Conservation (phyloP, 2,329 filamentous ascomycete genomes). For the Ceratocystis lukuohia region DNA sequence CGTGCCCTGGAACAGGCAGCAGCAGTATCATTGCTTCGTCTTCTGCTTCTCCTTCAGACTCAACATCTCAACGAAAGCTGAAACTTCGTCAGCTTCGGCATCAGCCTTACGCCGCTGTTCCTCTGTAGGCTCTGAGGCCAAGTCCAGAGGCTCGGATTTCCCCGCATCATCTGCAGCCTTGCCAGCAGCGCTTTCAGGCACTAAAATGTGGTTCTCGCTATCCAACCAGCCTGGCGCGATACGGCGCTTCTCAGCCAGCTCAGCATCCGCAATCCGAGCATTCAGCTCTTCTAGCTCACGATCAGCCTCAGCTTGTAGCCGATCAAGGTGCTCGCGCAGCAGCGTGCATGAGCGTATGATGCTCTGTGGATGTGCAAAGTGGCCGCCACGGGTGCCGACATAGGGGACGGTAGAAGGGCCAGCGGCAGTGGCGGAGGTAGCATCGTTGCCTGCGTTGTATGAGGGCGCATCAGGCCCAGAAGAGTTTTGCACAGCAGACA, state of each 20-base stretch:
- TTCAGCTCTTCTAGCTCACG: conserved; percentile 57
- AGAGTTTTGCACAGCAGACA: conserved; percentile 25
- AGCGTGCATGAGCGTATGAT: conserved; percentile 72
- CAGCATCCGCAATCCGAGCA: conserved; percentile 47
- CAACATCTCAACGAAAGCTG: conserved; percentile 14
- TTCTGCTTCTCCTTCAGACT: conserved; percentile 17
- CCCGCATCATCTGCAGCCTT: conserved; percentile 21
- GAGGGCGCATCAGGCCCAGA: conserved; percentile 24
- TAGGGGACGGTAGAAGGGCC: conserved; percentile 37
- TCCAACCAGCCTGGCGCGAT: conserved; percentile 73
- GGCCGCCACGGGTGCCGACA: conserved; percentile 62
- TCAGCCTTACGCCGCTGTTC: conserved; percentile 9
- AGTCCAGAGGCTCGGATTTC: conserved; percentile 28
- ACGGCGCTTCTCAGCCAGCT: conserved; percentile 65
- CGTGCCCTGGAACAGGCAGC: background rate
- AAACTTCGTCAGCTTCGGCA: conserved; percentile 33
- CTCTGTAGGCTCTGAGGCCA: conserved; percentile 20
- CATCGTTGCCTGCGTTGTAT: conserved; percentile 23
- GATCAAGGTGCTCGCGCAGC: conserved; percentile 60
- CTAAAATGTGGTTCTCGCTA: conserved; percentile 53
- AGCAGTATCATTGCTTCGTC: background rate
- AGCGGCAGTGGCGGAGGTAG: conserved; percentile 20
- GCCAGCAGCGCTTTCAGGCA: conserved; percentile 43
- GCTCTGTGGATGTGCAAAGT: conserved; percentile 73
- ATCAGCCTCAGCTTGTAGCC: conserved; percentile 54